phyloP scores from a whole-genome alignment of 2,329 filamentous ascomycete genomes.

The Gaeumannomyces tritici region DNA sequence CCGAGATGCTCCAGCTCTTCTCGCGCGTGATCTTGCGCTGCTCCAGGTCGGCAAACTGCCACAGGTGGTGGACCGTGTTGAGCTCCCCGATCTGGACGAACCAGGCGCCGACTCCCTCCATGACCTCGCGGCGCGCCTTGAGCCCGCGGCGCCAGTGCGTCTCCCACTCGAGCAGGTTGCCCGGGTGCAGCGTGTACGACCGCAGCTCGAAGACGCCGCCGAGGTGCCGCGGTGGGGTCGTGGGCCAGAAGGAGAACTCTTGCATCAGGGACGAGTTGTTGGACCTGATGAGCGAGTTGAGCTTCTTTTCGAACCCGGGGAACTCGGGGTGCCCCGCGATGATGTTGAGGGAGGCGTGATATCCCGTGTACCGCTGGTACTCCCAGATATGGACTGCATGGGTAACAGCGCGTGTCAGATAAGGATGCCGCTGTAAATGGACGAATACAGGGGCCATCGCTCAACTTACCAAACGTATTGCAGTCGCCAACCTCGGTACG shows the following conservation, averaged over 20 bases:
- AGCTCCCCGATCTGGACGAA: constrained; percentile 97
- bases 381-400: constrained; percentile 93
- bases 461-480: constrained; percentile 76
- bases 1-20: constrained; percentile 89
- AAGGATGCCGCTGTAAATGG: neutral
- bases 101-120: constrained; percentile 98
- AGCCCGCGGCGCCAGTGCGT: constrained; percentile 93
- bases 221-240: constrained; percentile 77
- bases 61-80: constrained; percentile 95
- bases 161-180: constrained; percentile 96
- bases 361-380: constrained; percentile 93
- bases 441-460: neutral
- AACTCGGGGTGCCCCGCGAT: constrained; percentile 81
- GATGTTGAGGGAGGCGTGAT: constrained; percentile 81
- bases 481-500: constrained; percentile 94
- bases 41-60: constrained; percentile 96
- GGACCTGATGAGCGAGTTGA: constrained; percentile 73
- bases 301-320: constrained; percentile 70
- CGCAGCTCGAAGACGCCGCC: constrained; percentile 93
- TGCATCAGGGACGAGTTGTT: constrained; percentile 95
- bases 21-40: constrained; percentile 85
- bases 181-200: constrained; percentile 92
- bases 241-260: constrained; percentile 99
- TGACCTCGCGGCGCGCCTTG: constrained; percentile 84
- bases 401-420: neutral